These are phyloP conservation scores for Quercus agrifolia DNA, from an alignment of 306 rosid species.

Conservation along the genomic window DNA sequence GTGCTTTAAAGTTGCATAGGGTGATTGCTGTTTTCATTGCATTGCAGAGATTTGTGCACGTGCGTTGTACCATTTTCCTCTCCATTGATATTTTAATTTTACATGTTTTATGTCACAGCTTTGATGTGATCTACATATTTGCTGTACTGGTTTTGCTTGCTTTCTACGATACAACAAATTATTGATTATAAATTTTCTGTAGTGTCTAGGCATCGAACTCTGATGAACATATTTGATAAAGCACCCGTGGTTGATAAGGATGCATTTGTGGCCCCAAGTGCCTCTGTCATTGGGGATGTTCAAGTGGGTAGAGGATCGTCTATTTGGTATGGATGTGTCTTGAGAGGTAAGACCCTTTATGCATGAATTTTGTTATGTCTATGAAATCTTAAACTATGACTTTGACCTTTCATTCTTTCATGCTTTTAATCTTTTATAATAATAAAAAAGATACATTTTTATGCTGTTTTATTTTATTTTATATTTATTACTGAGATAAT, in stretches of 20 bases:
- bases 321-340: slow-evolving; percentile 93
- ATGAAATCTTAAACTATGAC: background rate
- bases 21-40: background rate
- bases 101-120: background rate
- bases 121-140: background rate
- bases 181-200: background rate
- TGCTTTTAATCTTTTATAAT: background rate
- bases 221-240: slow-evolving; percentile 89
- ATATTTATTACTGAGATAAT: background rate
- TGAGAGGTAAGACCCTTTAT: slow-evolving; percentile 66
- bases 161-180: slow-evolving; percentile 9
- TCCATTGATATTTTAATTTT: background rate
- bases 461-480: background rate
- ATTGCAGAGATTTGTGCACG: background rate
- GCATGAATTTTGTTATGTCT: background rate
- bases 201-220: slow-evolving; percentile 95
- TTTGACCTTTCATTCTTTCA: background rate
- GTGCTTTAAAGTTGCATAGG: background rate
- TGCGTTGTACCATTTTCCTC: background rate
- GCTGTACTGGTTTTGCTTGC: slow-evolving; percentile 1
- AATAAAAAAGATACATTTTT: background rate
- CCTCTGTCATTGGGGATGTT: slow-evolving; percentile 84
- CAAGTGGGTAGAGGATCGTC: slow-evolving; percentile 80
- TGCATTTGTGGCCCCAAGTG: slow-evolving; percentile 91
- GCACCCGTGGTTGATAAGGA: slow-evolving; percentile 81